phyloP scores from a whole-genome alignment of 495 filamentous ascomycete genomes.

The Neurospora pannonica region DNA sequence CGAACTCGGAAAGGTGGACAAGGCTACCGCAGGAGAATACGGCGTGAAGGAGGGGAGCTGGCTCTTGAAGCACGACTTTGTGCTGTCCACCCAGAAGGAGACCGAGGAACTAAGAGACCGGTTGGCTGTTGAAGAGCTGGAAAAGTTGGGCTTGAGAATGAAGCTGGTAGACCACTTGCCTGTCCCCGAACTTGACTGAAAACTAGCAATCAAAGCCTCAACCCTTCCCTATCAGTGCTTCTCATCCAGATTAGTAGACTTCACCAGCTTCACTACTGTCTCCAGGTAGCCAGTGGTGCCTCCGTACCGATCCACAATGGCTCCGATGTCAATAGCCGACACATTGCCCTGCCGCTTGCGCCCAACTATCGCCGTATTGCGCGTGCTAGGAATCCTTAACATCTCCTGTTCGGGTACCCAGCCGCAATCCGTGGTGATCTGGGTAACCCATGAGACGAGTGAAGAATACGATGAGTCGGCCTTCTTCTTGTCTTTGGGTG shows the following conservation, averaged over 20 bases:
- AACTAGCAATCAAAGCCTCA: not conserved
- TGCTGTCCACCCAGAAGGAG: conserved; percentile 58
- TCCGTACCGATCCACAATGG: conserved; percentile 40
- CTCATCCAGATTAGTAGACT: conserved; percentile 6
- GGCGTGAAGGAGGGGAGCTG: conserved; percentile 60
- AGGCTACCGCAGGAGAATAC: conserved; percentile 48
- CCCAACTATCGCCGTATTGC: conserved; percentile 75
- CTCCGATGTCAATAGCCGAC: conserved; percentile 22
- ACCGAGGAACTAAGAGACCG: conserved; percentile 57
- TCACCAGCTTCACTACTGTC: conserved; percentile 43
- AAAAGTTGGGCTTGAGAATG: conserved; percentile 60
- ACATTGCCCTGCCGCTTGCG: conserved; percentile 23
- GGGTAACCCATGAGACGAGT: conserved; percentile 59
- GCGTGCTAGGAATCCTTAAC: conserved; percentile 79
- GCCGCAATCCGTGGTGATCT: conserved; percentile 58
- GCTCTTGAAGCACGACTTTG: conserved; percentile 68
- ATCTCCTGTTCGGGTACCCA: conserved; percentile 71
- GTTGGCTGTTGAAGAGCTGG: conserved; percentile 63
- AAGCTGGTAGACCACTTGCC: conserved; percentile 78
- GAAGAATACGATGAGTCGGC: conserved; percentile 57
- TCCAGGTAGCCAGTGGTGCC: conserved; percentile 47
- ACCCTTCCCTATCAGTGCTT: not conserved
- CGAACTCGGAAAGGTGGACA: conserved; percentile 55
- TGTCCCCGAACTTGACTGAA: conserved; percentile 49
- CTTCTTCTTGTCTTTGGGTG: conserved; percentile 43